Percentiles rank a stretch among this genome's conserved stretches.
phyloP scores from a whole-genome alignment of 176 grass and related monocot genomes.

The Rhynchospora breviuscula region DNA sequence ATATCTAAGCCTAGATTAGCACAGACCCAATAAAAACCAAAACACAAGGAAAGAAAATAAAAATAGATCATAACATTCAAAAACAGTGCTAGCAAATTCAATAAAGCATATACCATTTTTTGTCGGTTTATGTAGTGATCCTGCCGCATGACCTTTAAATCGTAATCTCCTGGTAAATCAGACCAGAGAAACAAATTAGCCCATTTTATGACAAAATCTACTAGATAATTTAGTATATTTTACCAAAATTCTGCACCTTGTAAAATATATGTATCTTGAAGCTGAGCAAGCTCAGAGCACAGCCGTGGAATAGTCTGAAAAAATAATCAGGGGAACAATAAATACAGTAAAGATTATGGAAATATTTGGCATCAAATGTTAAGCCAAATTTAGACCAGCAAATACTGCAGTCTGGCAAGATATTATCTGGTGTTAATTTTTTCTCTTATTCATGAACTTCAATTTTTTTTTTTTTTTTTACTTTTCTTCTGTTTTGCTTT shows the following conservation, averaged over 20 bases:
- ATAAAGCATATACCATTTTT: constrained; percentile 46
- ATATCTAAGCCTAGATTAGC: neutral
- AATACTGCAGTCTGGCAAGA: neutral
- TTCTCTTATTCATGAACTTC: neutral
- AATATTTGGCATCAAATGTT: neutral
- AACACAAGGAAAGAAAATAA: neutral
- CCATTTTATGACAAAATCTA: neutral
- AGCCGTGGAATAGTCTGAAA: constrained; percentile 93
- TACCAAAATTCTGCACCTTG: constrained; percentile 50
- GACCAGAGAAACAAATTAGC: constrained; percentile 9
- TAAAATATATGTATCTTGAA: constrained; percentile 99
- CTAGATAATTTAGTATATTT: neutral
- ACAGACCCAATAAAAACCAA: neutral
- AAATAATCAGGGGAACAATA: constrained; percentile 11
- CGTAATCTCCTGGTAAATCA: constrained; percentile 71
- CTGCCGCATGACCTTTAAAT: constrained; percentile 99
- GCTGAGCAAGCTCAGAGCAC: constrained; percentile 94
- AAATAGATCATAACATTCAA: neutral
- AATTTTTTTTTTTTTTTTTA: too few species aligned
- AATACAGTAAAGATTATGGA: neutral
- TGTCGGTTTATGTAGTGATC: constrained; percentile 90
- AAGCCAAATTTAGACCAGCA: neutral
- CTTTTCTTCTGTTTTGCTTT: neutral
- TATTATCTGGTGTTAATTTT: neutral
- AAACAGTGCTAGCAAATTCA: constrained; percentile 3